Evolutionary conservation across 257 asterid species (phyloP).

Genomic region (Ballota nigra): DNA sequence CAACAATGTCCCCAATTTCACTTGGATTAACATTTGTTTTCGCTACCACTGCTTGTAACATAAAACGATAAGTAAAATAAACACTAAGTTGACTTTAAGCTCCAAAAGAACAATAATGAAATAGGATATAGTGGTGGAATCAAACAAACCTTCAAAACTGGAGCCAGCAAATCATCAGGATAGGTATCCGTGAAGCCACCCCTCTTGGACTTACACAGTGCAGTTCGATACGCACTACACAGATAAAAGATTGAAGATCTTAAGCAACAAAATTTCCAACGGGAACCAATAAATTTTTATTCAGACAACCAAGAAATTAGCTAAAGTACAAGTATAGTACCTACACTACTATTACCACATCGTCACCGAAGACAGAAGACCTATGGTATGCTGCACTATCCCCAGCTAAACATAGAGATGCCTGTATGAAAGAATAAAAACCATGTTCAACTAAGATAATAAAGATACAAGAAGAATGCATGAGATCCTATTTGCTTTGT

Average conservation of each 20-base stretch:
- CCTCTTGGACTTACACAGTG: slow-evolving; percentile 88
- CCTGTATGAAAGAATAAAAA: slow-evolving; percentile 45
- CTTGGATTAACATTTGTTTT: slow-evolving; percentile 73
- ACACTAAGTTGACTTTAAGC: neutral
- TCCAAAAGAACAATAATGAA: slow-evolving; percentile 19
- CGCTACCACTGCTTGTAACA: slow-evolving; percentile 69
- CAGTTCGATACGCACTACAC: slow-evolving; percentile 84
- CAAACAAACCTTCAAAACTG: slow-evolving; percentile 64
- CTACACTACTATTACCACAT: slow-evolving; percentile 97
- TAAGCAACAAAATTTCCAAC: neutral
- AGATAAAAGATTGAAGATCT: slow-evolving; percentile 18
- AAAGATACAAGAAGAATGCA: neutral
- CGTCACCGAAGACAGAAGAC: slow-evolving; percentile 85
- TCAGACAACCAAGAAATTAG: neutral
- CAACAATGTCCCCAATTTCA: slow-evolving; percentile 97
- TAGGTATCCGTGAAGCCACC: slow-evolving; percentile 97
- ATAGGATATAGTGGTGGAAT: neutral
- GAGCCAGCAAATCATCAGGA: slow-evolving; percentile 96
- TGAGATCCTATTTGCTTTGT: neutral
- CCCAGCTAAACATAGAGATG: slow-evolving; percentile 94
- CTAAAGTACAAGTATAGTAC: slow-evolving; percentile 31
- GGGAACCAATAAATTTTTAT: neutral
- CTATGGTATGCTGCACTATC: slow-evolving; percentile 94
- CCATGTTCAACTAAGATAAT: neutral
- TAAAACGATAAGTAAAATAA: too few species aligned